Conservation (phyloP, 345 rosid species). For the Acer saccharum region DNA sequence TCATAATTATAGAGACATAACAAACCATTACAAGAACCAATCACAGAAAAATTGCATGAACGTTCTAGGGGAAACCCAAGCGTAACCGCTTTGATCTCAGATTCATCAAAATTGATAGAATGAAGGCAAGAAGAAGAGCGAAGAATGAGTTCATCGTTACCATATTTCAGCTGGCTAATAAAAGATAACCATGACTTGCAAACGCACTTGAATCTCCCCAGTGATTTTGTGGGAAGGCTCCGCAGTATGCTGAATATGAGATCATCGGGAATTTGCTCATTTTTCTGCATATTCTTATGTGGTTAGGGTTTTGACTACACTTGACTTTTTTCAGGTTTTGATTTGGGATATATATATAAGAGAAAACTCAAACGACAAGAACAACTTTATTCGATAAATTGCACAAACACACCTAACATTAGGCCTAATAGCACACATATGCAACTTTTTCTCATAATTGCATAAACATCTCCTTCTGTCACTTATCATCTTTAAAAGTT, state of each 20-base stretch:
- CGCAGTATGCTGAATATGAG: constrained; percentile 1
- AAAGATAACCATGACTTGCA: constrained; percentile 16
- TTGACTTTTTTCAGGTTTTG: no score
- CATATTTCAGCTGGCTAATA: not conserved
- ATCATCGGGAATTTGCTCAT: not conserved
- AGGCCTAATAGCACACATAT: no score
- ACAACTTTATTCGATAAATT: no score
- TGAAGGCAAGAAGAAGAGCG: not conserved
- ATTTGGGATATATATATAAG: no score
- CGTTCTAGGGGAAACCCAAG: not conserved
- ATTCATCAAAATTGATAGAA: not conserved
- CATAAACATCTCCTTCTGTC: no score
- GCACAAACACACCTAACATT: no score
- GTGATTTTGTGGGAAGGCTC: constrained; percentile 15
- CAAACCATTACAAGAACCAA: constrained; percentile 5
- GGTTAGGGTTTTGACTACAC: not conserved
- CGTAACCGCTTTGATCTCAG: not conserved
- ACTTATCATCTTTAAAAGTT: no score
- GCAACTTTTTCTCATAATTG: no score
- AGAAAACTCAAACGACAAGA: no score
- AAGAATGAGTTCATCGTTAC: not conserved
- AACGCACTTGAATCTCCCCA: constrained; percentile 21
- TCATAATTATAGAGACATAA: not conserved
- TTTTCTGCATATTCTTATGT: not conserved
- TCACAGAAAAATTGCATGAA: not conserved